Evolutionary conservation across 2,329 filamentous ascomycete species (phyloP), one percentile per base, ranked within the genome.

Genomic region (Chlorencoelia australis): DNA sequence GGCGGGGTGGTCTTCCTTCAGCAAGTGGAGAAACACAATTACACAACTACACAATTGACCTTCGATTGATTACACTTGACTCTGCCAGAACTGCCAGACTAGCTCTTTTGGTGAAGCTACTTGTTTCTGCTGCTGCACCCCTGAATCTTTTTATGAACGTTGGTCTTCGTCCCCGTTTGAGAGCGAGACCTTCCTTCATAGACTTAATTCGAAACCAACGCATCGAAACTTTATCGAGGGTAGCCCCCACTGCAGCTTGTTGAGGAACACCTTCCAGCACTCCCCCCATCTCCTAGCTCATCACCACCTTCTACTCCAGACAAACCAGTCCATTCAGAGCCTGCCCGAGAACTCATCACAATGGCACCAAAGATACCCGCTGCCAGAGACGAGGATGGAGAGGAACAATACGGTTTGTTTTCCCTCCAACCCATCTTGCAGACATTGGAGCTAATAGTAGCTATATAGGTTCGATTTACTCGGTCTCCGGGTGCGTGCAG

Each of bases 391-490:
- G 56, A 57, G 39, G 60, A 63, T 44, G 56, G 62, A 35, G 71
- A 77, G 54, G 64, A 67, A 37, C 64, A 73, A 50, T 64, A 71
- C 68, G 79, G 72, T 68, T 60, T 36, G 62, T 51, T 37, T 38
- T 37, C 30, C 35, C 28, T 34, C 33, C 26, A 29, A 37, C 34
- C 39, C 44, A 18, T 14, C 17, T 13, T 27, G 27, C 20, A 20
- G 33, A 31, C 15, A 14, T 19, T 24, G 21, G 33, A 44, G 42
- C 52, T 57, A 48, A 56, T 33, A 31, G 25, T 36, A 41, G 22
- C 34, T 43, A 21, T 41, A 4, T 47, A 71, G 69, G 76, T 53
- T 64, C 67, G 44, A 73, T 85, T 64, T 84, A 78, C 66, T 84
- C 79, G 45, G 68, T 85, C 52, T 83, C 79, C 35, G 73, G 69